Evolutionary conservation across 148 eudicot species (phyloP).

Genomic region (Fagopyrum tataricum): DNA sequence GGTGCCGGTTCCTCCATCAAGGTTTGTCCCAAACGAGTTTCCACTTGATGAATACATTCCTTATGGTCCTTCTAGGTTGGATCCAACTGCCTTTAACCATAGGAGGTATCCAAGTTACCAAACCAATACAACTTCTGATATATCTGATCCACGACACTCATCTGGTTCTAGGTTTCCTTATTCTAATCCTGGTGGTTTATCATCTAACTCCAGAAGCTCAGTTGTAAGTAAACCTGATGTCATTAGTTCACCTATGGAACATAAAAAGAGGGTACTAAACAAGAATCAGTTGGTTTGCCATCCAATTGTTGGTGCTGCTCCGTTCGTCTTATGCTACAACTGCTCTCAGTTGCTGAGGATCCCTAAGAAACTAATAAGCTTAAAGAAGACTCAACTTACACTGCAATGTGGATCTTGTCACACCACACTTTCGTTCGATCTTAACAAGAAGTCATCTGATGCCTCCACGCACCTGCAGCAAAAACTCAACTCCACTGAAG

Average conservation of each 20-base stretch:
- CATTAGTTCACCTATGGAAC: slow-evolving; percentile 27
- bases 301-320: slow-evolving; percentile 79
- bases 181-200: slow-evolving; percentile 24
- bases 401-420: slow-evolving; percentile 78
- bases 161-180: slow-evolving; percentile 26
- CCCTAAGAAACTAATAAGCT: slow-evolving; percentile 30
- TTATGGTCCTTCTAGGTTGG: slow-evolving; percentile 21
- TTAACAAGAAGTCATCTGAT: slow-evolving; percentile 29
- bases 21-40: slow-evolving; percentile 19
- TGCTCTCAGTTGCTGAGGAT: slow-evolving; percentile 72
- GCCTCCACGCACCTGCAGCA: slow-evolving; percentile 21
- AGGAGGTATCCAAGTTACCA: slow-evolving; percentile 21
- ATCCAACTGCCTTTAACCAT: slow-evolving; percentile 20
- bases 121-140: slow-evolving; percentile 9
- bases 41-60: slow-evolving; percentile 28
- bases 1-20: slow-evolving; percentile 23
- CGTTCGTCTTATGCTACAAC: slow-evolving; percentile 56
- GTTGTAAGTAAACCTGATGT: slow-evolving; percentile 17
- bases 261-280: slow-evolving; percentile 27
- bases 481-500: slow-evolving; percentile 17
- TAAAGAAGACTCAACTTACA: slow-evolving; percentile 19
- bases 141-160: slow-evolving; percentile 21
- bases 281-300: slow-evolving; percentile 30
- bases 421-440: slow-evolving; percentile 31
- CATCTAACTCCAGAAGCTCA: slow-evolving; percentile 19